Base-by-base conservation (phyloP, 1,284 basidiomycete genomes). In the Ustilago sp. region DNA sequence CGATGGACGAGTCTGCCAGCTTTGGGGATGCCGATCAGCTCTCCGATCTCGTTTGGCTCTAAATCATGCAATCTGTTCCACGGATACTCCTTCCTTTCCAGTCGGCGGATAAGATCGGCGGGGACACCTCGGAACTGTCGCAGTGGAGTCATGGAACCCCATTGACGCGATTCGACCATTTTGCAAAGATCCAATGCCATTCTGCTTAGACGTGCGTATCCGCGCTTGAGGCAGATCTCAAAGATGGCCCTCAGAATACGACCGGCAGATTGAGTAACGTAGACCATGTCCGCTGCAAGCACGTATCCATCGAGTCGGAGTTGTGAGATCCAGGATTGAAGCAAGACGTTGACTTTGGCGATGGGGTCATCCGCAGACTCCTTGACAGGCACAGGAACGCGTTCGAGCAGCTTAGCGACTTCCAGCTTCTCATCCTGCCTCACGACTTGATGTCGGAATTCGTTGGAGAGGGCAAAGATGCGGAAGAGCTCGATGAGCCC, bases 261-360 rank as follows among this genome's bases (percentile, higher is more conserved):
- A 13, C 87, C 87, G 8, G 87, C 87, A 17, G 87, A 87, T 67
- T 88, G 87, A 4, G 87, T 93, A 52, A 71, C 79, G 83, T 94
- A 98, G 6, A 98, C 95, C 97, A 99, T 99, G 86, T 99, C 96
- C 1, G 96, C 94, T 17, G 98, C 93, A 19, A 99, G 91, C 8
- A 95, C 95, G 84, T 98, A 99, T 88, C 94, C 95, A 70, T 96
- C 93, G 2, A 99, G 90, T 87, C 94, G 97, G 63, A 98, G 91
- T 80, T 95, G 92, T 0, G 94, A 98, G 78, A 99, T 95, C 87
- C 93, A 98, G 0, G 96, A 92, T 84, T 99, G 97, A 0, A 99
- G 88, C 0, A 99, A 89, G 2, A 98, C 95, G 81, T 99, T 99
- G 87, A 99, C 94, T 88, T 99, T 99, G 35, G 97, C 93, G 0